Conservation (phyloP, 2,329 filamentous ascomycete species). For the Phyllosticta citriasiana region DNA sequence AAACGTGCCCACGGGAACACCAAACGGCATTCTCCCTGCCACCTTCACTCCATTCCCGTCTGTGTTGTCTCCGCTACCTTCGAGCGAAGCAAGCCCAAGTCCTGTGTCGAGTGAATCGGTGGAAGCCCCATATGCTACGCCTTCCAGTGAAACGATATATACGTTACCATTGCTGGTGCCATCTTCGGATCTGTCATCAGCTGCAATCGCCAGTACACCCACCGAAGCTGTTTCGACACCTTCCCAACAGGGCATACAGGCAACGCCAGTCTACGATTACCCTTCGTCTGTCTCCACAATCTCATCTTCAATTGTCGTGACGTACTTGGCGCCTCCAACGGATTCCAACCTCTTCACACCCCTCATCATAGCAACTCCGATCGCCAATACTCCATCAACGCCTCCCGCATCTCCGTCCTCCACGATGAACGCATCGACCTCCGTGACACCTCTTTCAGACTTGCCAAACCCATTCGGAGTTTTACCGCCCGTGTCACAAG, state of each 20-base stretch:
- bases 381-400: not conserved
- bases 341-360: not conserved
- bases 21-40: not conserved
- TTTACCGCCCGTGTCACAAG: not conserved
- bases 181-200: not conserved
- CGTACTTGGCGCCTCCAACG: not conserved
- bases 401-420: not conserved
- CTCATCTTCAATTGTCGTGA: not conserved
- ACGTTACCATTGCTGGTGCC: not conserved
- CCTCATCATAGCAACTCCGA: not conserved
- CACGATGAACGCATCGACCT: not conserved
- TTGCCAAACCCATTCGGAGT: not conserved
- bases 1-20: not conserved
- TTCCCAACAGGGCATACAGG: not conserved
- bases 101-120: not conserved
- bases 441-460: not conserved
- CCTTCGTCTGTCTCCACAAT: not conserved
- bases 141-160: not conserved
- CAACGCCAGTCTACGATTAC: not conserved
- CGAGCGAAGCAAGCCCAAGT: not conserved
- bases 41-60: not conserved
- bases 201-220: not conserved
- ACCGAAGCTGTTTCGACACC: not conserved
- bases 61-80: not conserved
- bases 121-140: not conserved